These are phyloP conservation scores for Exophiala sideris DNA, from an alignment of 2,329 filamentous ascomycete genomes.

Conservation along the genomic window DNA sequence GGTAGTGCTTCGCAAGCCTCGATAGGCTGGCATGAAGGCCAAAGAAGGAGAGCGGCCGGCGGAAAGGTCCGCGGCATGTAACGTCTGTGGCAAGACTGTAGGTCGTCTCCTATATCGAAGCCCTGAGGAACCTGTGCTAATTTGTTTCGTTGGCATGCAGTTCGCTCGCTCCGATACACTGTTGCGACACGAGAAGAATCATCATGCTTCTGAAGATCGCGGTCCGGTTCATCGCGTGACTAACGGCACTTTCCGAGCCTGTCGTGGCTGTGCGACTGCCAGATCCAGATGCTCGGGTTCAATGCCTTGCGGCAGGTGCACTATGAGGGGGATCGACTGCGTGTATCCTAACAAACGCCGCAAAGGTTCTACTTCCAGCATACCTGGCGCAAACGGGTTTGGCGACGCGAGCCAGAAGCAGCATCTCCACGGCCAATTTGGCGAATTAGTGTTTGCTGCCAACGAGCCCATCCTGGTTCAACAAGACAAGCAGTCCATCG, in stretches of 20 bases:
- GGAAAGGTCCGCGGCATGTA: too few species aligned
- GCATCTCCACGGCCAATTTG: constrained; percentile 16
- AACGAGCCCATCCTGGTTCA: background rate
- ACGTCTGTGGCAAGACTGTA: too few species aligned
- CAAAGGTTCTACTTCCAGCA: constrained; percentile 28
- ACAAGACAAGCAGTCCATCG: background rate
- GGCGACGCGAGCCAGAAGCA: constrained; percentile 33
- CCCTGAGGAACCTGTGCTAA: too few species aligned
- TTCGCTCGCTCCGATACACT: constrained; percentile 35
- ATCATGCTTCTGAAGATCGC: constrained; percentile 33
- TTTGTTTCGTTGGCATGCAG: constrained; percentile 7
- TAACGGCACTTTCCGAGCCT: constrained; percentile 42
- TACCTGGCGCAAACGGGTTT: constrained; percentile 34
- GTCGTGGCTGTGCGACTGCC: constrained; percentile 39
- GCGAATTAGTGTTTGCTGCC: constrained; percentile 14
- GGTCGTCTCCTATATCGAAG: too few species aligned
- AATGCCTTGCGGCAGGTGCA: constrained; percentile 33
- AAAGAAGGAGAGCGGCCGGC: too few species aligned
- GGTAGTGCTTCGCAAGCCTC: too few species aligned
- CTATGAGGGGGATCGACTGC: constrained; percentile 37
- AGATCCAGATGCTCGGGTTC: constrained; percentile 33
- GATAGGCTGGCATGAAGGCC: too few species aligned
- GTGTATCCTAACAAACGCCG: constrained; percentile 39
- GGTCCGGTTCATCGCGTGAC: constrained; percentile 40
- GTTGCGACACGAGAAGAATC: constrained; percentile 41